phyloP scores from a whole-genome alignment of 1,139 yeast genomes.

The Blastobotrys aristatus region DNA sequence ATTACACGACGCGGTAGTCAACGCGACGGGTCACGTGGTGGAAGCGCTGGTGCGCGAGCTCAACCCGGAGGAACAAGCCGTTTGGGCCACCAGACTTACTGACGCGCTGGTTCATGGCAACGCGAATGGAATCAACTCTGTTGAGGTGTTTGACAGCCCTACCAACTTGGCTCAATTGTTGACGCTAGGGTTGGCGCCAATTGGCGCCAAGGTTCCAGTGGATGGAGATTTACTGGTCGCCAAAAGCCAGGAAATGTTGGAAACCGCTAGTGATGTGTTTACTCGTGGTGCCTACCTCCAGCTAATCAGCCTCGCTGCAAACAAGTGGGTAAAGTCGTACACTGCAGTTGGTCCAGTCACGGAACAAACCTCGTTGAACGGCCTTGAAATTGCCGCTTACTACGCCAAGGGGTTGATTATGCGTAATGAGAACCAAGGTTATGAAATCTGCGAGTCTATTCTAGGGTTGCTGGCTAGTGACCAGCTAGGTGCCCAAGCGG shows the following conservation, averaged over 20 bases:
- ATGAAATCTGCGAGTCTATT: slow-evolving; percentile 37
- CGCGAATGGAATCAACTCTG: slow-evolving; percentile 3
- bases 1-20: slow-evolving; percentile 18
- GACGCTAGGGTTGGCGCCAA: slow-evolving; percentile 27
- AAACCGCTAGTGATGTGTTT: slow-evolving; percentile 25
- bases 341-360: not conserved
- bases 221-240: slow-evolving; percentile 23
- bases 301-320: slow-evolving; percentile 51
- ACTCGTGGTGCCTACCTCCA: slow-evolving; percentile 56
- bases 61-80: slow-evolving; percentile 17
- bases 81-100: slow-evolving; percentile 16
- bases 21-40: slow-evolving; percentile 19
- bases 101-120: slow-evolving; percentile 20
- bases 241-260: slow-evolving; percentile 26
- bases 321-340: slow-evolving; percentile 41
- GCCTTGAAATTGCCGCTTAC: slow-evolving; percentile 47
- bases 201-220: slow-evolving; percentile 18
- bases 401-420: slow-evolving; percentile 62
- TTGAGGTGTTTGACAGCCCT: slow-evolving; percentile 26
- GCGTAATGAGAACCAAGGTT: slow-evolving; percentile 49
- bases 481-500: slow-evolving; percentile 35
- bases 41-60: slow-evolving; percentile 15
- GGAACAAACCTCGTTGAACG: not conserved
- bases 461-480: slow-evolving; percentile 35
- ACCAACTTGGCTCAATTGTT: slow-evolving; percentile 45